Evolutionary conservation across 257 asterid species (phyloP).

Genomic region (Nicotiana attenuata): DNA sequence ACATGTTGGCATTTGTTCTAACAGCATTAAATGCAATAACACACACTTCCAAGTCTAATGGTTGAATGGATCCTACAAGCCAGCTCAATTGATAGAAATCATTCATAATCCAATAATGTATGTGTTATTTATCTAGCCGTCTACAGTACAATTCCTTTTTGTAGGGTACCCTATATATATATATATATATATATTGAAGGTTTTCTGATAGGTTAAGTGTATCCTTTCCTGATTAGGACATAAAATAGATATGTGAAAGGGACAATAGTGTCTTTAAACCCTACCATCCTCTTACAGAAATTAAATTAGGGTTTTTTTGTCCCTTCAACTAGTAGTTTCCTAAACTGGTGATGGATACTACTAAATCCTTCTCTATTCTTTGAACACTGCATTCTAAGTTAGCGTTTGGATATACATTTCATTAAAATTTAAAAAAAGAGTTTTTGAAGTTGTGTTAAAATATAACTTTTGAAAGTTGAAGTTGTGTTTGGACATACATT

Average conservation of each 20-base stretch:
- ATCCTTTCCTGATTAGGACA: background rate
- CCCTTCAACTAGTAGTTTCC: too few relatives aligned
- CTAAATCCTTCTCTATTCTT: background rate
- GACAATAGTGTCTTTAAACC: too few relatives aligned
- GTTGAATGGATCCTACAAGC: background rate
- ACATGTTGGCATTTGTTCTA: background rate
- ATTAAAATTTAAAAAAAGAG: too few relatives aligned
- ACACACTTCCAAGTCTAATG: background rate
- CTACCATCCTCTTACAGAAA: too few relatives aligned
- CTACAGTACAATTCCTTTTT: background rate
- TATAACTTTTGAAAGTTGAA: too few relatives aligned
- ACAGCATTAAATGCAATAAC: background rate
- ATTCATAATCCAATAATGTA: conserved; percentile 7
- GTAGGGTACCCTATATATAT: background rate
- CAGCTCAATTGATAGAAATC: conserved; percentile 3
- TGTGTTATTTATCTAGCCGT: background rate
- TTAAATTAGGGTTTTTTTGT: too few relatives aligned
- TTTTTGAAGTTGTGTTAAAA: too few relatives aligned
- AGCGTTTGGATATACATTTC: too few relatives aligned
- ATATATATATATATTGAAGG: background rate
- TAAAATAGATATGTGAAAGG: too few relatives aligned
- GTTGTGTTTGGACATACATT: too few relatives aligned
- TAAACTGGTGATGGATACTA: too few relatives aligned
- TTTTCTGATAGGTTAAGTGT: background rate
- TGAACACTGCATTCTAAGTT: background rate